Evolutionary conservation across 768 basidiomycete species (phyloP), one percentile per base, ranked within the genome.

Genomic region (Lyophyllum decastes): DNA sequence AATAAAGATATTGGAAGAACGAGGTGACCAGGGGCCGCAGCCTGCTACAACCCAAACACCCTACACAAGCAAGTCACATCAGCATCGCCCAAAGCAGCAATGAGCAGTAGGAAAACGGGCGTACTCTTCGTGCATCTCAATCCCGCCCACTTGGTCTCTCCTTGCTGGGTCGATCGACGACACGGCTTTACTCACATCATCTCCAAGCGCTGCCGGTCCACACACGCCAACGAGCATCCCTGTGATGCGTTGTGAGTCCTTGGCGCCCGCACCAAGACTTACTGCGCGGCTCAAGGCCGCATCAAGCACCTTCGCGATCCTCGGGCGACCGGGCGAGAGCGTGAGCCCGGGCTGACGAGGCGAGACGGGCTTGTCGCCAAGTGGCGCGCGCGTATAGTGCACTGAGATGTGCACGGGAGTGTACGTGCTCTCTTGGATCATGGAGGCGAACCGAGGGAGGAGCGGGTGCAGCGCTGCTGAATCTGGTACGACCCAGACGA

Each of bases 221-320:
- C 88, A 90, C 11, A 84, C 82, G n/a, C 78, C 84, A 1, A 89
- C 82, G 4, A 82, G 69, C 55, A 89, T 67, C 4, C 88, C 89
- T 0, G 75, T 79, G 4, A 81, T 72, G 6, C 50, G 50, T 4
- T 34, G 34, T 12, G 35, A 34, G 38, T 52, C 74, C 58, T 75
- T 76, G 21, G 68, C 68, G 6, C 74, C 73, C 14, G 73, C 69
- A 3, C 77, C 78, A 6, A 82, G 68, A 7, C 74, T 72, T 27
- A 82, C 74, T 1, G 83, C 78, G 22, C 75, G 70, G 14, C 71
- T 67, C 40, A 52, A 25, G 16, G 50, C n/a, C 14, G 21, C 40
- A 12, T 52, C 50, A 11, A 52, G 50, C 19, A 82, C 67, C 51
- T 77, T 80, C 16, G 64, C 68, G 12, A 85, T 69, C 46, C 77